phyloP scores from a whole-genome alignment of 2,329 filamentous ascomycete species.

The Ophiostoma triangulosporum region DNA sequence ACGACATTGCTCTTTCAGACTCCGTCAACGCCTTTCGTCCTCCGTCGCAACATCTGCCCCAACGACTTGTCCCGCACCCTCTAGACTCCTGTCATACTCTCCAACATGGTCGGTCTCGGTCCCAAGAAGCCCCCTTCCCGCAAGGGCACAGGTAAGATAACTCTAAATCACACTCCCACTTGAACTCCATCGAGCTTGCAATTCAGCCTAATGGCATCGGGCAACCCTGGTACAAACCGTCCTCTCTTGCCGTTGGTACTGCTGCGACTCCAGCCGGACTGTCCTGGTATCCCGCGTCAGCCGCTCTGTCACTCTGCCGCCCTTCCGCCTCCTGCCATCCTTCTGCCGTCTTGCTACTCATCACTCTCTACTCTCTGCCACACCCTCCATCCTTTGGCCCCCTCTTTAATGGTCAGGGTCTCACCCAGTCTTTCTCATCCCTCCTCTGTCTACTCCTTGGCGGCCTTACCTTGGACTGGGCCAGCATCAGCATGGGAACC shows the following conservation, averaged over 20 bases:
- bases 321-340: no score
- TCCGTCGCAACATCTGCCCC: not conserved
- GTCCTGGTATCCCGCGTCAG: no score
- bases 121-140: constrained; percentile 52
- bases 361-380: not conserved
- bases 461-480: not conserved
- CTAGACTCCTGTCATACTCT: not conserved
- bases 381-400: not conserved
- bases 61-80: not conserved
- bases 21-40: no score
- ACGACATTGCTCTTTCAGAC: not conserved
- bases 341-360: no score
- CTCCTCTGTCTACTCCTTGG: not conserved
- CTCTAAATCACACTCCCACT: not conserved
- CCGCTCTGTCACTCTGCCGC: no score
- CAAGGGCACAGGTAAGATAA: constrained; percentile 24
- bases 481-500: not conserved
- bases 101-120: constrained; percentile 48
- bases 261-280: not conserved
- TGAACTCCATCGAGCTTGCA: no score
- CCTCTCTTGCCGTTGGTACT: not conserved
- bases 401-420: not conserved
- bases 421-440: not conserved
- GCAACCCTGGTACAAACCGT: not conserved
- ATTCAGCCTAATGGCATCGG: not conserved